phyloP scores from a whole-genome alignment of 2,329 filamentous ascomycete species.

The Aspergillus brasiliensis region DNA sequence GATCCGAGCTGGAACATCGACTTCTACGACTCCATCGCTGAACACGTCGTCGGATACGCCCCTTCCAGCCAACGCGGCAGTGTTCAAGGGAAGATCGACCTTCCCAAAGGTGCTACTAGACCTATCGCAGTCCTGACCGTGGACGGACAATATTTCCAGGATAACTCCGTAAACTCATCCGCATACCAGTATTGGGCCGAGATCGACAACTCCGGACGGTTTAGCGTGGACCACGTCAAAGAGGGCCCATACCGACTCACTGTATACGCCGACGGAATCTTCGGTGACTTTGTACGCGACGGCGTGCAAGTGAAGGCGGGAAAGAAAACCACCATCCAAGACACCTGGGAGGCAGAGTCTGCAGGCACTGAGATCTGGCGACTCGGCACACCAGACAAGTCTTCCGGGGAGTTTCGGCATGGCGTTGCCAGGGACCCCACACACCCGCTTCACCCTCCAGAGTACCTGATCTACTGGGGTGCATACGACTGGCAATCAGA shows the following conservation, averaged over 20 bases:
- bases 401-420: conserved; percentile 62
- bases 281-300: conserved; percentile 62
- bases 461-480: conserved; percentile 65
- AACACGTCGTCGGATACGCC: conserved; percentile 61
- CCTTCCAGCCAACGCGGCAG: conserved; percentile 55
- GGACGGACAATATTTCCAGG: conserved; percentile 58
- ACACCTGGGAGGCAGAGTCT: conserved; percentile 57
- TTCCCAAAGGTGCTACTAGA: conserved; percentile 55
- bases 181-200: conserved; percentile 66
- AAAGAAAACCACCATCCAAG: conserved; percentile 39
- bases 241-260: conserved; percentile 64
- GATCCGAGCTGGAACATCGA: conserved; percentile 57
- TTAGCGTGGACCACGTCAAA: conserved; percentile 57
- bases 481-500: conserved; percentile 62
- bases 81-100: conserved; percentile 53
- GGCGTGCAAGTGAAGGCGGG: conserved; percentile 49
- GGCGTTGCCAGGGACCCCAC: conserved; percentile 54
- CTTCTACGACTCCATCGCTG: conserved; percentile 66
- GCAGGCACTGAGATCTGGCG: conserved; percentile 63
- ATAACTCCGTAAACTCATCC: conserved; percentile 58
- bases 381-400: conserved; percentile 64
- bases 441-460: conserved; percentile 55
- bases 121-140: conserved; percentile 60
- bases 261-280: conserved; percentile 63
- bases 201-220: conserved; percentile 50